Base-by-base conservation (phyloP, 2,329 filamentous ascomycete genomes). In the Cercospora janseana region DNA sequence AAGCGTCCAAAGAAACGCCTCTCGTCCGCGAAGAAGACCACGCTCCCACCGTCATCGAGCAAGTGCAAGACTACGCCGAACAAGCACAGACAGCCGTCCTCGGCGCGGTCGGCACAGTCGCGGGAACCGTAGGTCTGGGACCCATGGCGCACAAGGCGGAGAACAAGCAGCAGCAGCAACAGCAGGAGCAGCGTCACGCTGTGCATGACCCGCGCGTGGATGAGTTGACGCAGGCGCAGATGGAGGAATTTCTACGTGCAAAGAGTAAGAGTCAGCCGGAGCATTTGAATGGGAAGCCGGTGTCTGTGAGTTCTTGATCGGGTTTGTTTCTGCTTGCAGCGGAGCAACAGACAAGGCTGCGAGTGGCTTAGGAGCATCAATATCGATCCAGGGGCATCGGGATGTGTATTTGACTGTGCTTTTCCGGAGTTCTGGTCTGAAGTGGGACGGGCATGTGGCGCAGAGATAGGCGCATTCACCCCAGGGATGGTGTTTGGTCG, bases 1-100 rank as follows among this genome's bases (percentile, higher is more conserved):
- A 77, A 57, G 74, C 73, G 41, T 70, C 72, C 6, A 77, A 77
- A 59, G 72, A 75, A 41, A 69, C 71, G 26, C 65, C 70, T 2
- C 43, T 57, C 4, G 21, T 51, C 6, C 62, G 63, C 7, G 62
- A 67, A 42, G 63, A 71, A 28, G 58, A 60, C 2, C 51, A 63
- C 6, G 63, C 64, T n/a, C 64, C 67, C 16, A 62, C 67, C 2
- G 67, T 70, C 38, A 50, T 75, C 13, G 72, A 71, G 20, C 71
- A 75, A 56, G 75, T 73, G 15, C 72, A 75, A 60, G 54, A 63
- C 3, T 64, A 63, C 2, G 72, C 69, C 1, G 61, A 56, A 4
- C 44, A 56, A 24, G 66, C 62, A 4, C 51, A 51, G 6, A 51
- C 45, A 18, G 57, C 55, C n/a, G 65, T 62, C 6, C 55, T 54